Conservation (phyloP, 345 rosid species). For the Linum lewisii region DNA sequence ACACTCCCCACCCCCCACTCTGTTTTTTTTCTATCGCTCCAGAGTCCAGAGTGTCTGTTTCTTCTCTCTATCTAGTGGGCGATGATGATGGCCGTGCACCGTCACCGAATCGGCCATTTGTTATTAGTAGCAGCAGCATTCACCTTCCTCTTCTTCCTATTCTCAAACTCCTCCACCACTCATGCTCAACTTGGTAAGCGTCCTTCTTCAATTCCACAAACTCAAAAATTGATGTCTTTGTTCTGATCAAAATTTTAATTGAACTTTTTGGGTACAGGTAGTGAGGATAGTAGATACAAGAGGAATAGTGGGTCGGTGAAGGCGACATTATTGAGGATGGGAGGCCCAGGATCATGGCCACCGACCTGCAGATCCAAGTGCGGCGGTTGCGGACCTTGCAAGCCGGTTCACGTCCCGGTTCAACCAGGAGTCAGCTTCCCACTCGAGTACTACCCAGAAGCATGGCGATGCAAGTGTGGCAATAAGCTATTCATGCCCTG, state of each 20-base stretch:
- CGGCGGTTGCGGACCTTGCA: constrained; percentile 70
- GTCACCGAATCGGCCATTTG: constrained; percentile 14
- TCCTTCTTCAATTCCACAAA: not conserved
- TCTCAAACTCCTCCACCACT: constrained; percentile 31
- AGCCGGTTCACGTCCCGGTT: constrained; percentile 80
- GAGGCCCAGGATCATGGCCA: constrained; percentile 66
- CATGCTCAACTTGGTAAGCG: constrained; percentile 28
- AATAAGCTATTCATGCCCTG: constrained; percentile 72
- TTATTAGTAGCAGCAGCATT: constrained; percentile 35
- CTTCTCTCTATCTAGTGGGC: no score
- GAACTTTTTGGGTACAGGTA: constrained; percentile 19
- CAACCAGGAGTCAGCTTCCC: constrained; percentile 63
- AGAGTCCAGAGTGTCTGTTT: no score
- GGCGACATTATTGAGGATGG: constrained; percentile 5
- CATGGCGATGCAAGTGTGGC: constrained; percentile 97
- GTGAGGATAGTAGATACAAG: constrained; percentile 16
- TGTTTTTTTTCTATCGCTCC: no score
- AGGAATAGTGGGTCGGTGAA: constrained; percentile 19
- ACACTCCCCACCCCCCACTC: no score
- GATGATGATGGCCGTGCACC: constrained; percentile 43
- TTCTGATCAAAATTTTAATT: not conserved
- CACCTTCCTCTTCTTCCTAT: constrained; percentile 34
- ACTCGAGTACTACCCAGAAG: constrained; percentile 91
- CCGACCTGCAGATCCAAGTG: constrained; percentile 90
- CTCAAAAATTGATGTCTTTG: no score